Evolutionary conservation across 2,329 filamentous ascomycete genomes (phyloP).

Genomic region (Monilinia polystroma): DNA sequence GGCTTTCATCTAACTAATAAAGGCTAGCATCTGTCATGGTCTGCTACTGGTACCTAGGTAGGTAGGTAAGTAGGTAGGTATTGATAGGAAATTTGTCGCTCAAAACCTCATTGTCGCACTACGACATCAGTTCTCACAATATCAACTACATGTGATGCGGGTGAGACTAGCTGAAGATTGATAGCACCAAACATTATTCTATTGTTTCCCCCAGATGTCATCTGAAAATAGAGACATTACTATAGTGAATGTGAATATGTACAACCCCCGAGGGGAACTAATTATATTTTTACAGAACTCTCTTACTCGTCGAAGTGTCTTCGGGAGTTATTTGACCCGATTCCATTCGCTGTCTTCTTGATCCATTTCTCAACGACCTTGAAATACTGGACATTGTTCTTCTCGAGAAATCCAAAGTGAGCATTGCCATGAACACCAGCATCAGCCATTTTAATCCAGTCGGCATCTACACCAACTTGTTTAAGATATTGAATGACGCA

Average conservation of each 20-base stretch:
- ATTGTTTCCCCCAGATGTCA: neutral
- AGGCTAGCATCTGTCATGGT: neutral
- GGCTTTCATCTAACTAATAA: neutral
- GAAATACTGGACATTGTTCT: slow-evolving; percentile 30
- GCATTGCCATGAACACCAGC: slow-evolving; percentile 29
- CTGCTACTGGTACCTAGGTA: neutral
- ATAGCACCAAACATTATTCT: neutral
- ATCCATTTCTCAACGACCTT: slow-evolving; percentile 32
- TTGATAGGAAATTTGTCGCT: too few species aligned
- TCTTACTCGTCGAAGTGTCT: neutral
- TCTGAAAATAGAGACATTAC: neutral
- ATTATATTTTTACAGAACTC: slow-evolving; percentile 4
- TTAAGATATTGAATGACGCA: slow-evolving; percentile 36
- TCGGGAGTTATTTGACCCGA: neutral
- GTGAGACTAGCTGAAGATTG: neutral
- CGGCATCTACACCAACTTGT: slow-evolving; percentile 31
- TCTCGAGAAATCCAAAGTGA: slow-evolving; percentile 33
- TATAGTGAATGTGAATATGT: neutral
- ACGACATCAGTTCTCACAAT: neutral
- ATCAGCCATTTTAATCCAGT: slow-evolving; percentile 32
- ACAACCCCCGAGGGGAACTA: neutral
- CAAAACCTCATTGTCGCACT: slow-evolving; percentile 3
- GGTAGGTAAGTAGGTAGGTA: neutral
- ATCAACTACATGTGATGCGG: neutral
- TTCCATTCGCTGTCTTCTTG: neutral